Evolutionary conservation across 352 stramenopile genomes (phyloP), one percentile per base, ranked within the genome.

Genomic region (Phytophthora kernoviae): DNA sequence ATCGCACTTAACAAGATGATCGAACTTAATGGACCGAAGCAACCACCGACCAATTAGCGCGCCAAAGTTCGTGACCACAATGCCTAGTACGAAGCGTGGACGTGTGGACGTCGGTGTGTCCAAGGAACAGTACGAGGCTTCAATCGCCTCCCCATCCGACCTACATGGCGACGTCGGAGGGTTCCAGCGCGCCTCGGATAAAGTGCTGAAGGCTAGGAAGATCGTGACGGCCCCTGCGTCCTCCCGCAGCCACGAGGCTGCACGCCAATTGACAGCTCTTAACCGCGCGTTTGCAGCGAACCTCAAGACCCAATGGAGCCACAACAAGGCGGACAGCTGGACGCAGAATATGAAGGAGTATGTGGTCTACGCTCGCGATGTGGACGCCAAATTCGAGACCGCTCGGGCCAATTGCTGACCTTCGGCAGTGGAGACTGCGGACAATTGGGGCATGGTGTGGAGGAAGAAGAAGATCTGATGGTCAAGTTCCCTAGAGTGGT

Each of bases 391-490:
- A 41, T 90, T 90, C 40, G 81, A 79, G 59, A 46, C 21, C 63
- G 76, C 33, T 22, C 52, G 17, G 83, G 83, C 24, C 49, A 79
- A 51, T 51, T 88, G 14, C 55, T 96, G 40, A 93, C 83, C 5
- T 98, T 97, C 54, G 94, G 94, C 30, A 92, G 74, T 46, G 94
- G 93, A n/a, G 94, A 98, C 64, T 96, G 88, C 60, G 90, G 85
- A 14, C 94, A 98, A 50, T 62, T 98, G n/a, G 96, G 88, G 30
- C 90, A 97, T 66, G 79, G 84, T n/a, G 86, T 94, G 7, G 76
- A 95, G 1, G 81, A 92, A 11, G 77, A 93, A 20, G 73, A 81
- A 11, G 75, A 94, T 48, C 73, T 97, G 33, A 91, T 90, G 61
- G 79, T 87, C 54, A 78, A 77, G 53, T 91, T 79, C 50, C 86